Base-by-base conservation (phyloP, 1,139 yeast species). In the Blastobotrys malaysiensis region DNA sequence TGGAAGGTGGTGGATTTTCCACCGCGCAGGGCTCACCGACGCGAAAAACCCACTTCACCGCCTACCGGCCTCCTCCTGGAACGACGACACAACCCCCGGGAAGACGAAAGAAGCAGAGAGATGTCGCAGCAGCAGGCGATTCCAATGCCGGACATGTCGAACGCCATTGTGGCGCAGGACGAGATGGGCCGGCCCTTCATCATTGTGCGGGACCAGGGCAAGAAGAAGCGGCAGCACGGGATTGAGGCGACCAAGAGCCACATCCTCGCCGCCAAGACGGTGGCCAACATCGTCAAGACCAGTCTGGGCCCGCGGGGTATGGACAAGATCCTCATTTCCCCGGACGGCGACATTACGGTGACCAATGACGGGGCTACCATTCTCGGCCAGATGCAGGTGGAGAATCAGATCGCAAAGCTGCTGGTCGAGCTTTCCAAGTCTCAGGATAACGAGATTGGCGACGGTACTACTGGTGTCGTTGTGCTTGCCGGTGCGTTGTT, bases 291-390 rank as follows among this genome's bases (percentile, higher is more conserved):
- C 60, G 86, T 95, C 60, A 88, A 86, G 69, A 88, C 97, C 1
- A 89, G 97, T 0, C 77, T 95, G 61, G 99, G 99, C 5, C 99
- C 99, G 55, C 82, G 99, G 69, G 99, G 99, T n/a, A 76, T 95
- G 67, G 99, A 95, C 71, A 95, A 95, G 75, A 93, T 95, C 65
- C 78, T 95, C 64, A 88, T 93, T 61, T 79, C 83, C 27, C 98
- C 95, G 48, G 99, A 93, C 69, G 99, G 99, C 22, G 99, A 93
- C 59, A 95, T 95, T 70, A 93, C 97, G 53, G 93, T 95, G 62
- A 95, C 99, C 53, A 95, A 95, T 69, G 99, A 95, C 69, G 99
- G 99, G 63, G 99, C 99, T 53, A 95, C 99, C 9, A 93, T 95
- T 67, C 77, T 95, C 63, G 80, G 96, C 11, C 96, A 90, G 70